Percentiles rank a stretch among this genome's conserved stretches.
These are phyloP conservation scores for Phialophora macrospora DNA, from an alignment of 2,329 filamentous ascomycete species.

Conservation along the genomic window DNA sequence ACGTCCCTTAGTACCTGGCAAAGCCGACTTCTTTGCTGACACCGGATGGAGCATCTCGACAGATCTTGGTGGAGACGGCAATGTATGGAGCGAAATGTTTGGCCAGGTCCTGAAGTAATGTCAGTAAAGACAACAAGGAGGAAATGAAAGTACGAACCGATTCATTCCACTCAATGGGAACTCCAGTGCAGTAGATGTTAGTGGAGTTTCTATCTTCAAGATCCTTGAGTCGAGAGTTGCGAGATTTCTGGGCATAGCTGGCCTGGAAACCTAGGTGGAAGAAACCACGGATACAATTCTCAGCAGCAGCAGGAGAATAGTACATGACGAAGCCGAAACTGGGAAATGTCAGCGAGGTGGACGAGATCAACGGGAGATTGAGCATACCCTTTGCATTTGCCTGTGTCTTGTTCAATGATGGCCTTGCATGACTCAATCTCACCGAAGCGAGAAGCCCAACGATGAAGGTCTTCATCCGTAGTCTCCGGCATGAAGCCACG, in stretches of 20 bases:
- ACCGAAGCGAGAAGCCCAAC: slow-evolving; percentile 85
- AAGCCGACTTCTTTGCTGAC: slow-evolving; percentile 97
- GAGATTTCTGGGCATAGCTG: slow-evolving; percentile 97
- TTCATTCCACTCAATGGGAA: slow-evolving; percentile 90
- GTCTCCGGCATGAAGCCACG: slow-evolving; percentile 94
- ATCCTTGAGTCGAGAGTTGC: slow-evolving; percentile 97
- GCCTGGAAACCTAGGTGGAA: slow-evolving; percentile 95
- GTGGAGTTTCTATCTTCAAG: slow-evolving; percentile 88
- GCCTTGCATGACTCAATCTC: slow-evolving; percentile 96
- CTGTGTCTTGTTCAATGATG: slow-evolving; percentile 92
- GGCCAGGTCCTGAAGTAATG: slow-evolving; percentile 71
- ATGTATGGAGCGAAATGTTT: slow-evolving; percentile 58
- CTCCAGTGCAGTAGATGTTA: slow-evolving; percentile 96
- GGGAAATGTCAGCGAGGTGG: slow-evolving; percentile 25
- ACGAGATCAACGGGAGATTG: slow-evolving; percentile 3
- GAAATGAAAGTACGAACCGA: slow-evolving; percentile 61
- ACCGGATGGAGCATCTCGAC: slow-evolving; percentile 81
- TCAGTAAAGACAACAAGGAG: slow-evolving; percentile 33
- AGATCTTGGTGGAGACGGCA: slow-evolving; percentile 92
- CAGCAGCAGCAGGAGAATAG: slow-evolving; percentile 81
- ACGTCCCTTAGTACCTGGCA: slow-evolving; percentile 68
- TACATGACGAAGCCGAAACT: slow-evolving; percentile 99
- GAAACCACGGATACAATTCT: slow-evolving; percentile 95
- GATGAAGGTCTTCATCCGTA: slow-evolving; percentile 83
- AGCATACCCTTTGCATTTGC: slow-evolving; percentile 90